Conservation (phyloP, 176 grass and related monocot species). For the Triticum monococcum region DNA sequence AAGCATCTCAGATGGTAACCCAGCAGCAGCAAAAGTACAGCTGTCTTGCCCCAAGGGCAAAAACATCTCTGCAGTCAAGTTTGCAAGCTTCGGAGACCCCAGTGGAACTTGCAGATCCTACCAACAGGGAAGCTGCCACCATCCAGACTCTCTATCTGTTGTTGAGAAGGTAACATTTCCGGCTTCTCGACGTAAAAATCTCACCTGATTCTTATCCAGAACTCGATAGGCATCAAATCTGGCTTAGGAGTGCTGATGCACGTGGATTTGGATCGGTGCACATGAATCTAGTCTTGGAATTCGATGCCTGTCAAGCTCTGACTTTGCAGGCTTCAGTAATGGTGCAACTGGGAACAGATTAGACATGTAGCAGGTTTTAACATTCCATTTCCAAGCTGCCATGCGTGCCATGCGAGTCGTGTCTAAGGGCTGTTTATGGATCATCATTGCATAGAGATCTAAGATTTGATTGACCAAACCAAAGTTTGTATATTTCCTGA, state of each 20-base stretch:
- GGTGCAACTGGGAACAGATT: slow-evolving; percentile 30
- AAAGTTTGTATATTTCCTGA: slow-evolving; percentile 18
- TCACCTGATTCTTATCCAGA: slow-evolving; percentile 4
- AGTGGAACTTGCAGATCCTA: slow-evolving; percentile 69
- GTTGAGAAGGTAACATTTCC: slow-evolving; percentile 70
- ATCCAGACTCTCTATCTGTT: slow-evolving; percentile 53
- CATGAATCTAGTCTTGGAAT: slow-evolving; percentile 47
- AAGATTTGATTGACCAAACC: slow-evolving; percentile 17
- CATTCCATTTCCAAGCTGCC: slow-evolving; percentile 11
- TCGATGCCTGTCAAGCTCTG: slow-evolving; percentile 26
- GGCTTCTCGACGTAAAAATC: slow-evolving; percentile 12
- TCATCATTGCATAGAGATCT: background rate
- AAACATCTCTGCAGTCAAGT: slow-evolving; percentile 60
- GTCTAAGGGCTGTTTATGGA: background rate
- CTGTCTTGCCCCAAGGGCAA: slow-evolving; percentile 67
- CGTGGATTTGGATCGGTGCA: slow-evolving; percentile 44
- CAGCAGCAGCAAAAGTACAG: slow-evolving; percentile 36
- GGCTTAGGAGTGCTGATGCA: slow-evolving; percentile 29
- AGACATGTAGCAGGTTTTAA: background rate
- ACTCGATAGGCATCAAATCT: slow-evolving; percentile 24
- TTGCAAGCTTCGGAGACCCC: slow-evolving; percentile 88
- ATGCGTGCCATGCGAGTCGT: slow-evolving; percentile 5
- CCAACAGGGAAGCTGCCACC: slow-evolving; percentile 70
- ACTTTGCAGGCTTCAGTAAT: slow-evolving; percentile 4
- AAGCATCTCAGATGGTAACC: slow-evolving; percentile 9